Base-by-base conservation (phyloP, 2,329 filamentous ascomycete genomes). In the Graphium sp. region DNA sequence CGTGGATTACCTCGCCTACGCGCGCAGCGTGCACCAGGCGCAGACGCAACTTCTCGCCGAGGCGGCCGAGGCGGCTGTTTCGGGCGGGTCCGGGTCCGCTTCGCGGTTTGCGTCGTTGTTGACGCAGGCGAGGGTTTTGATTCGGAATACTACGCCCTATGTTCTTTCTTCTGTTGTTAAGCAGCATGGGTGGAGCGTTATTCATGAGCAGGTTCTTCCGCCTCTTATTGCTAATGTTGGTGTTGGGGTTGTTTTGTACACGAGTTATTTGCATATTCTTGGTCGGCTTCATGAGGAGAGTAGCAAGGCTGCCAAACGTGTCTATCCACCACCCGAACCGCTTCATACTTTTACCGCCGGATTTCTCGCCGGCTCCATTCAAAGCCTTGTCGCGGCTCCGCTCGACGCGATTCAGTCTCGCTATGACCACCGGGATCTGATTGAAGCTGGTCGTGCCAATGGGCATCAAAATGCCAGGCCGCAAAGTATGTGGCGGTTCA, bases 121-220 rank as follows among this genome's bases (percentile, higher is more conserved):
- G 22, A 48, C 46, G 11, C 58, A 56, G 36, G 42, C 60, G 17
- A 62, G 56, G 52, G 42, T 56, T 6, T 58, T 64, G 48, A 44
- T 74, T 48, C 58, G 67, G 30, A 64, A 68, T 42, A 80, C 74
- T 0, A 80, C 76, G 2, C 75, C 76, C 0, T 76, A 73, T 2
- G 60, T 85, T 5, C 54, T 84, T 17, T 66, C 66, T 0, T 67
- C 74, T 26, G 78, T 77, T 1, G 60, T 84, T 21, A 59, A 56
- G 28, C 64, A 69, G n/a, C 60, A 82, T 33, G 79, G 79, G 28
- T 83, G 77, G 78, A 53, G 60, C 13, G 73, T 84, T 30, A 61
- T 85, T 8, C 77, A 76, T 1, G 73, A 81, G 35, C 76, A 83
- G 52, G 69, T 84, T n/a, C 51, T 84, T 13, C 78, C 79, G 23